Conservation (phyloP, 2,329 filamentous ascomycete genomes). For the Ustilaginoidea virens region DNA sequence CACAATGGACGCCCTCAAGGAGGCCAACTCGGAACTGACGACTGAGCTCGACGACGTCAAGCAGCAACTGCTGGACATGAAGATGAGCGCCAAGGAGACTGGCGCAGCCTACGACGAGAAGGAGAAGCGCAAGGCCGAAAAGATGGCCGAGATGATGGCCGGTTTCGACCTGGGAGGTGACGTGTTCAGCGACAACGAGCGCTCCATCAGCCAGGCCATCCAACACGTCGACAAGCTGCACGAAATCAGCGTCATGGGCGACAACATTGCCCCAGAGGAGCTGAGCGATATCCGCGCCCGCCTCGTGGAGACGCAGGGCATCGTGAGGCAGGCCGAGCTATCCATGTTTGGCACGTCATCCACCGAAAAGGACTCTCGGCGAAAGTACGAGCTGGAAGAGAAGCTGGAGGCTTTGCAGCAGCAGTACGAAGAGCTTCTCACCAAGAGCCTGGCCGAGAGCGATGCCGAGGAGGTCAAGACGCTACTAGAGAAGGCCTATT, state of each 20-base stretch:
- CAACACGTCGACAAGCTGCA: constrained; percentile 67
- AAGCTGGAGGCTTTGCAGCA: constrained; percentile 59
- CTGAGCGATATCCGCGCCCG: constrained; percentile 61
- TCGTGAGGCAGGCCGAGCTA: constrained; percentile 83
- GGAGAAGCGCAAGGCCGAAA: constrained; percentile 96
- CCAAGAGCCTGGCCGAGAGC: constrained; percentile 59
- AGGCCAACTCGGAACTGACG: constrained; percentile 87
- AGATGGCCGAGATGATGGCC: constrained; percentile 99
- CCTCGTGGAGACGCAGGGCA: constrained; percentile 78
- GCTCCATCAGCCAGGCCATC: constrained; percentile 68
- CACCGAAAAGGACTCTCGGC: constrained; percentile 48
- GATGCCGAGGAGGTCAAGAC: constrained; percentile 78
- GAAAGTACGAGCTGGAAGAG: constrained; percentile 61
- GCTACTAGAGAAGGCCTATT: constrained; percentile 61
- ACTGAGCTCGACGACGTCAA: constrained; percentile 87
- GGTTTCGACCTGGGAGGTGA: constrained; percentile 90
- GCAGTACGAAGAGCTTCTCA: constrained; percentile 72
- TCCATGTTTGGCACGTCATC: constrained; percentile 58
- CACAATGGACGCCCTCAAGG: constrained; percentile 94
- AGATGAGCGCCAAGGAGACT: constrained; percentile 92
- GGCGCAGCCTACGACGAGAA: constrained; percentile 86
- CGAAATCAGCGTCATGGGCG: constrained; percentile 60
- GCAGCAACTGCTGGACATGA: constrained; percentile 86
- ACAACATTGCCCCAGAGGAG: constrained; percentile 68
- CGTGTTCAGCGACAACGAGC: constrained; percentile 86